Evolutionary conservation across 2,329 filamentous ascomycete species (phyloP).

Genomic region (Podosphaera fusca): DNA sequence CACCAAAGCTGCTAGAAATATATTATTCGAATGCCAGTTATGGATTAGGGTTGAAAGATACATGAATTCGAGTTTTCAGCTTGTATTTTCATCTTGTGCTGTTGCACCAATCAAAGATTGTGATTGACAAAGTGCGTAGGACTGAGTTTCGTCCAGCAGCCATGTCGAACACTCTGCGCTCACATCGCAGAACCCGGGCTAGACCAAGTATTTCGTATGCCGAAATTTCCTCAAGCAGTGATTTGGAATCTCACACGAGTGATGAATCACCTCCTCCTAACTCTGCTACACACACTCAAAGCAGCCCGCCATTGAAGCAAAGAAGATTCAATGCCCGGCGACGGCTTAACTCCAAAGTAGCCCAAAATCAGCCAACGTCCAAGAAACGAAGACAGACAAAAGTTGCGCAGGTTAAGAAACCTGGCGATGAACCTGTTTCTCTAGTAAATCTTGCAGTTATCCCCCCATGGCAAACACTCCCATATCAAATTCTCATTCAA

Average conservation of each 20-base stretch:
- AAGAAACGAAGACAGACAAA: conserved; percentile 8
- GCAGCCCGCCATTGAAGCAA: neutral
- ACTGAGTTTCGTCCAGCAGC: neutral
- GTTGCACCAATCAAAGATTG: no score
- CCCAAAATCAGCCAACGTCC: neutral
- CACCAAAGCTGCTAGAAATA: no score
- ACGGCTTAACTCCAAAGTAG: neutral
- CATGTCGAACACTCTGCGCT: neutral
- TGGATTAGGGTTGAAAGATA: no score
- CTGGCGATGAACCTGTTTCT: neutral
- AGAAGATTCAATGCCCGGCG: neutral
- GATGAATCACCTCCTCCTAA: neutral
- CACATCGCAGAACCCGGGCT: neutral
- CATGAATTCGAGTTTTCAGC: no score
- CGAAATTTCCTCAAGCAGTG: neutral
- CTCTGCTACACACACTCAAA: neutral
- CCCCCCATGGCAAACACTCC: conserved; percentile 35
- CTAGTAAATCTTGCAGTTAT: conserved; percentile 17
- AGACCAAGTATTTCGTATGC: conserved; percentile 1
- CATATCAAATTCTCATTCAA: conserved; percentile 44
- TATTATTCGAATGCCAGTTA: no score
- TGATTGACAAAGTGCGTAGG: neutral
- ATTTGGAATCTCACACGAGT: neutral
- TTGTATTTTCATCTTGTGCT: no score
- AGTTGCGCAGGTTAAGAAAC: conserved; percentile 2